phyloP scores from a whole-genome alignment of 2,329 filamentous ascomycete genomes.

The Hypoxylon sp. region DNA sequence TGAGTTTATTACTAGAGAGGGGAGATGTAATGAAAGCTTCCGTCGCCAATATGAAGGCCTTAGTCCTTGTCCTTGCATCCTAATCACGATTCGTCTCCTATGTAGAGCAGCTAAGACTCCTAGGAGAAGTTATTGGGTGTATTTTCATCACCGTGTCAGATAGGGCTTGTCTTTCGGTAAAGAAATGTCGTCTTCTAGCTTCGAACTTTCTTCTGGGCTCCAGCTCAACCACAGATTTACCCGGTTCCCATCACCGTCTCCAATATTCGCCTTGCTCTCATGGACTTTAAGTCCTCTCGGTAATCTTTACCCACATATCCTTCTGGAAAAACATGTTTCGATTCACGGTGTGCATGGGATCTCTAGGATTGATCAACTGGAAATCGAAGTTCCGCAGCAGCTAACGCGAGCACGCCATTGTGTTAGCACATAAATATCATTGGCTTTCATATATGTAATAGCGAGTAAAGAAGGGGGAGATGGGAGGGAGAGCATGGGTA shows the following conservation, averaged over 20 bases:
- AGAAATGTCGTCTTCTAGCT: neutral
- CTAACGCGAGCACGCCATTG: conserved; percentile 7
- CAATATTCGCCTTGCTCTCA: neutral
- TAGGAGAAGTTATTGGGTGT: neutral
- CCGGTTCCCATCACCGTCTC: neutral
- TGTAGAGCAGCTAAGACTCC: neutral
- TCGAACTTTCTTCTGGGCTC: neutral
- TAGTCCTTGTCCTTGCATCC: neutral
- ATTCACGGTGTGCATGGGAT: conserved; percentile 38
- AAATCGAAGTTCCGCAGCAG: conserved; percentile 48
- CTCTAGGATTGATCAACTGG: conserved; percentile 38
- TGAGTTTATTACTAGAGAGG: neutral
- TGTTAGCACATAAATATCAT: conserved; percentile 12
- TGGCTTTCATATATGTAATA: neutral
- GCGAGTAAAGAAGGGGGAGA: neutral
- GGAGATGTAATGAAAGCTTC: neutral
- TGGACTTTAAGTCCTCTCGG: conserved; percentile 25
- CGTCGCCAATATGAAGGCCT: neutral
- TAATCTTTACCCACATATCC: conserved; percentile 46
- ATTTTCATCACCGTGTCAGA: neutral
- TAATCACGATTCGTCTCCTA: neutral
- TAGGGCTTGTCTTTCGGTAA: neutral
- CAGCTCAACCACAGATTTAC: neutral
- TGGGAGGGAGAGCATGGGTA: neutral
- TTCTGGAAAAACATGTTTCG: conserved; percentile 42